Conservation (phyloP, 495 filamentous ascomycete genomes). For the Penicillium antarcticum region DNA sequence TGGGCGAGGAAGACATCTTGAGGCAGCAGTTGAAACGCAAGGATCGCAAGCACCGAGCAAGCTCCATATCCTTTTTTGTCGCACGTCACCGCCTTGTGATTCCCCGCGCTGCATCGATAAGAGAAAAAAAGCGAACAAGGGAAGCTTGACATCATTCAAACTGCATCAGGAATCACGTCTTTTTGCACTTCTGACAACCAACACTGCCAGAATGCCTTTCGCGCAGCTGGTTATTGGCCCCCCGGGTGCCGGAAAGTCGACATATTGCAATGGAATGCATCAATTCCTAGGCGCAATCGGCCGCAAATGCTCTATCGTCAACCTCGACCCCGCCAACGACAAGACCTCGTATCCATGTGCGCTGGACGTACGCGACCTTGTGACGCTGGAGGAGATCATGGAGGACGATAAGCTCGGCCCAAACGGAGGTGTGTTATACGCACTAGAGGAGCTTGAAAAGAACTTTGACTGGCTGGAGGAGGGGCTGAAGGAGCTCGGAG, state of each 20-base stretch:
- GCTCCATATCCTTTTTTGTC: slow-evolving; percentile 39
- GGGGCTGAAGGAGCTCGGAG: slow-evolving; percentile 67
- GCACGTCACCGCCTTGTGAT: slow-evolving; percentile 21
- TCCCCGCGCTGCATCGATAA: slow-evolving; percentile 32
- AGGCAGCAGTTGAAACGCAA: slow-evolving; percentile 12
- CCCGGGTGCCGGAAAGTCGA: slow-evolving; percentile 92
- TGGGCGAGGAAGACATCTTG: slow-evolving; percentile 31
- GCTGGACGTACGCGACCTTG: slow-evolving; percentile 83
- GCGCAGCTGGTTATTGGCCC: slow-evolving; percentile 86
- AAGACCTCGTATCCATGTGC: slow-evolving; percentile 62
- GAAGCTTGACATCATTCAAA: neutral
- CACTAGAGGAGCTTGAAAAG: slow-evolving; percentile 89
- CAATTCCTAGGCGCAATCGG: slow-evolving; percentile 95
- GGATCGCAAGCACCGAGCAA: slow-evolving; percentile 21
- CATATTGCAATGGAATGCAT: slow-evolving; percentile 97
- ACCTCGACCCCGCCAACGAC: slow-evolving; percentile 97
- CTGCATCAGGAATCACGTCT: neutral
- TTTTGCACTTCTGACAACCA: neutral
- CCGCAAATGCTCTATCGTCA: slow-evolving; percentile 89
- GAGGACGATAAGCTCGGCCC: slow-evolving; percentile 85
- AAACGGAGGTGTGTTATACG: slow-evolving; percentile 89
- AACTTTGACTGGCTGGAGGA: slow-evolving; percentile 89
- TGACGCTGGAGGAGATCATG: slow-evolving; percentile 94
- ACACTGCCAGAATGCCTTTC: slow-evolving; percentile 48
- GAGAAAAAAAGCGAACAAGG: slow-evolving; percentile 13